These are phyloP conservation scores for Paecilomyces fulvus DNA, from an alignment of 2,329 filamentous ascomycete genomes.

Conservation along the genomic window DNA sequence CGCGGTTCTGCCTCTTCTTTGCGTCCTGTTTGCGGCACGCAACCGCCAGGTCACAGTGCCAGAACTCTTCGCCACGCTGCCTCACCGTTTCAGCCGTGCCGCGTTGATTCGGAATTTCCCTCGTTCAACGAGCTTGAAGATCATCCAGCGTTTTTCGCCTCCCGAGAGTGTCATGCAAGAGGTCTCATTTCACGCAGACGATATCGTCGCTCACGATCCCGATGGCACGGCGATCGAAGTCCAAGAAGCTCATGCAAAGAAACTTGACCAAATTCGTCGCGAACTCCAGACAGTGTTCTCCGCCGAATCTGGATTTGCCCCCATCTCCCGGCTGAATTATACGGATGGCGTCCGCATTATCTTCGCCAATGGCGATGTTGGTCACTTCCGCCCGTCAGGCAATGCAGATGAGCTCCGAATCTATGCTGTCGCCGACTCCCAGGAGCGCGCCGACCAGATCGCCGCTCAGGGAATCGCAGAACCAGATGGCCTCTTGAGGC, in stretches of 20 bases:
- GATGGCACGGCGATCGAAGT: slow-evolving; percentile 4
- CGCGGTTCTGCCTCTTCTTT: slow-evolving; percentile 22
- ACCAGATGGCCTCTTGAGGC: slow-evolving; percentile 19
- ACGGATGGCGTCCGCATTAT: slow-evolving; percentile 24
- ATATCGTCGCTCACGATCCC: slow-evolving; percentile 8
- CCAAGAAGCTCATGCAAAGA: slow-evolving; percentile 6
- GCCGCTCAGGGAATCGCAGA: slow-evolving; percentile 17
- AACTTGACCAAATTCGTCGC: slow-evolving; percentile 13
- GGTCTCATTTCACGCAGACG: slow-evolving; percentile 9
- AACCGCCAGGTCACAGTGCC: slow-evolving; percentile 17
- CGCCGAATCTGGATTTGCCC: slow-evolving; percentile 14
- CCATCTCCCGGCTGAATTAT: slow-evolving; percentile 18
- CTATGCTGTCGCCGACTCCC: slow-evolving; percentile 22
- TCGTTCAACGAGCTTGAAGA: slow-evolving; percentile 21
- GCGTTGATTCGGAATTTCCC: slow-evolving; percentile 24
- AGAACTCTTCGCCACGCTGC: slow-evolving; percentile 19
- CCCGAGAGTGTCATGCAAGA: slow-evolving; percentile 12
- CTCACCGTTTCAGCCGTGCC: slow-evolving; percentile 21
- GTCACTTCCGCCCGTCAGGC: slow-evolving; percentile 24
- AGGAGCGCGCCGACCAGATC: slow-evolving; percentile 22
- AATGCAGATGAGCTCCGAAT: slow-evolving; percentile 27
- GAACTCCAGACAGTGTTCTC: slow-evolving; percentile 21
- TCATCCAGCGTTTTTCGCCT: slow-evolving; percentile 20
- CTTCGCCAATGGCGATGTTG: slow-evolving; percentile 24
- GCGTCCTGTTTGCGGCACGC: slow-evolving; percentile 19